These are phyloP conservation scores for Boletus sp. DNA, from an alignment of 768 basidiomycete genomes.

Conservation along the genomic window DNA sequence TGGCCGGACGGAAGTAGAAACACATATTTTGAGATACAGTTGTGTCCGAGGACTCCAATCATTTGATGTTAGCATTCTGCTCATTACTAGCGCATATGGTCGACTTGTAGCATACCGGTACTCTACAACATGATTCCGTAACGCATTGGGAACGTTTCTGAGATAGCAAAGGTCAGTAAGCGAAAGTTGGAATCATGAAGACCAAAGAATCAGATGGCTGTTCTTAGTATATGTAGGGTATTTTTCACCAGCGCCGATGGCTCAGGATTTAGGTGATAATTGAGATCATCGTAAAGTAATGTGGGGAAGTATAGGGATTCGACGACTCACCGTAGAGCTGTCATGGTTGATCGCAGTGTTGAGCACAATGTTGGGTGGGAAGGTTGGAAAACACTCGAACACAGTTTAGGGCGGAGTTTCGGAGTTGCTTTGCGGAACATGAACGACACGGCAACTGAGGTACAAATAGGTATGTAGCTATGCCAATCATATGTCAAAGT, in stretches of 20 bases:
- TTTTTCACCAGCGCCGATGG: conserved; percentile 33
- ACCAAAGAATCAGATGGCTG: conserved; percentile 30
- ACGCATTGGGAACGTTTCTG: conserved; percentile 1
- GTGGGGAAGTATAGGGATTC: background rate
- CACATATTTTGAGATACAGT: background rate
- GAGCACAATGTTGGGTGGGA: too few species aligned
- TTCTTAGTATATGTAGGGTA: conserved; percentile 31
- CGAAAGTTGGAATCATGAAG: background rate
- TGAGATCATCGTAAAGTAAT: conserved; percentile 17
- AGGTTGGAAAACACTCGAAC: too few species aligned
- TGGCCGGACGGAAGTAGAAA: conserved; percentile 23
- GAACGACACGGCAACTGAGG: too few species aligned
- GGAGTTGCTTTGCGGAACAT: too few species aligned
- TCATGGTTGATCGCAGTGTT: background rate
- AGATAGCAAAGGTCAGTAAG: conserved; percentile 12
- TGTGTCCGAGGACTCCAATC: too few species aligned
- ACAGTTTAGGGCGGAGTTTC: conserved; percentile 2
- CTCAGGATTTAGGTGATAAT: conserved; percentile 28
- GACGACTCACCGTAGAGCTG: conserved; percentile 9
- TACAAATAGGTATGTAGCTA: too few species aligned
- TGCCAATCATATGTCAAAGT: too few species aligned
- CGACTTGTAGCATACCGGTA: background rate
- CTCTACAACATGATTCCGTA: background rate
- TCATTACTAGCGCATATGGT: background rate
- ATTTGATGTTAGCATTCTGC: background rate